phyloP scores from a whole-genome alignment of 176 grass and related monocot species.

The Miscanthus lutarioriparius region DNA sequence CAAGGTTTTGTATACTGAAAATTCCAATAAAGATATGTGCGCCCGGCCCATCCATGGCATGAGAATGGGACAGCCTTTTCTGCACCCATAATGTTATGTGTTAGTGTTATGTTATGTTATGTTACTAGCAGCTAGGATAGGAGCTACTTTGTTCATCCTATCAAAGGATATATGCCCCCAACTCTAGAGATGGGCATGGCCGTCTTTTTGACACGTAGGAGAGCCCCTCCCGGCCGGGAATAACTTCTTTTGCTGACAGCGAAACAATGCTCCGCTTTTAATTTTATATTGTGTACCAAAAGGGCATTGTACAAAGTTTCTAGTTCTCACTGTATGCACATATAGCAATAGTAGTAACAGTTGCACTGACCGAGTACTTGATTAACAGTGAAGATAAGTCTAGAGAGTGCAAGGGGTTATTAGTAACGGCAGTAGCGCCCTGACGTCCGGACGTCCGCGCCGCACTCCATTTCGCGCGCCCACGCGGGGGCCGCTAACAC shows the following conservation, averaged over 20 bases:
- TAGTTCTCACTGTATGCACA: too few species aligned
- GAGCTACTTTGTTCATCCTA: slow-evolving; percentile 4
- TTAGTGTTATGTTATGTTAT: background rate
- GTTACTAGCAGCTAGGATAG: background rate
- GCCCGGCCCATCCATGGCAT: background rate
- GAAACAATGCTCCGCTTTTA: background rate
- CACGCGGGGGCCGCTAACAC: too few species aligned
- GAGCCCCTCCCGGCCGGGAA: background rate
- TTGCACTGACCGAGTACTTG: too few species aligned
- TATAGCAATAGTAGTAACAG: too few species aligned
- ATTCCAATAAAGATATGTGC: background rate
- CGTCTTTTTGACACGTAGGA: background rate
- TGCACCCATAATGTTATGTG: background rate
- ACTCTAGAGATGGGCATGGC: background rate
- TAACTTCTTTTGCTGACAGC: slow-evolving; percentile 1
- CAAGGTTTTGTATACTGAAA: background rate
- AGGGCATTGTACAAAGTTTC: background rate
- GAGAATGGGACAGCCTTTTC: background rate
- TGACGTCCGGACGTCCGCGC: too few species aligned
- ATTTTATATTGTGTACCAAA: background rate
- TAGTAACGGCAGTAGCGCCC: too few species aligned
- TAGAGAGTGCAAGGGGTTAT: too few species aligned
- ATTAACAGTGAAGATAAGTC: too few species aligned
- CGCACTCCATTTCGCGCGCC: too few species aligned
- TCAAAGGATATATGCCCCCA: slow-evolving; percentile 6